Evolutionary conservation across 2,329 filamentous ascomycete species (phyloP), one percentile per base, ranked within the genome.

Genomic region (Beauveria rudraprayagi): DNA sequence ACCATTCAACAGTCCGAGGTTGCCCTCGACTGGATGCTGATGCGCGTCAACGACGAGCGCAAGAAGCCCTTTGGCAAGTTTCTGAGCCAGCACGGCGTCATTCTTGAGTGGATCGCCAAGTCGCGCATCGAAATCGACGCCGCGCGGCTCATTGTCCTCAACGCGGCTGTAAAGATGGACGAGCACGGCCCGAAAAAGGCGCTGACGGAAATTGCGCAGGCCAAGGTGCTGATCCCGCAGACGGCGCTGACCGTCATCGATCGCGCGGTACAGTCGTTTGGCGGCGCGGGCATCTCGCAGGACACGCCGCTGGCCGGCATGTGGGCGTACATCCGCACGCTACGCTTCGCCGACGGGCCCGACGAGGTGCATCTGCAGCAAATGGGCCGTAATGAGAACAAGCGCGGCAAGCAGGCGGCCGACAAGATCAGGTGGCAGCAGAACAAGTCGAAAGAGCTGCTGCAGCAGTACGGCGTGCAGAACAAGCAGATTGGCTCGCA

Each of bases 131-230:
- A 97, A 71, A 96, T 99, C 70, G 93, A 97, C 73, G 86, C 92
- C 1, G 91, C 93, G 0, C 89, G 94, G 41, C 83, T 99, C 11
- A 77, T 94, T 46, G 94, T 97, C 8, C 85, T 97, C 65, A 97
- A 97, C 76, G 94, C 94, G 1, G 94, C 94, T 63, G 89, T 95
- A 75, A 91, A 91, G 77, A 97, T 99, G 78, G 94, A 99, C 76
- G 83, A 90, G 67, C 83, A 87, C 22, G 89, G 93, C 67, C 90
- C 94, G 67, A 97, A 97, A 80, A 85, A 86, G 66, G 91, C 93
- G 0, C 83, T 97, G 63, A 91, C 89, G 74, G 91, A 97, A 75
- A 99, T 99, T 67, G 93, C 92, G 28, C 85, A 97, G 77, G 93
- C 94, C 66, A 99, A 99, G 81, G 88, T 97, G 0, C 83, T 96